phyloP scores from a whole-genome alignment of 225 moss, liverwort and hornwort genomes.

The Climacium dendroides region DNA sequence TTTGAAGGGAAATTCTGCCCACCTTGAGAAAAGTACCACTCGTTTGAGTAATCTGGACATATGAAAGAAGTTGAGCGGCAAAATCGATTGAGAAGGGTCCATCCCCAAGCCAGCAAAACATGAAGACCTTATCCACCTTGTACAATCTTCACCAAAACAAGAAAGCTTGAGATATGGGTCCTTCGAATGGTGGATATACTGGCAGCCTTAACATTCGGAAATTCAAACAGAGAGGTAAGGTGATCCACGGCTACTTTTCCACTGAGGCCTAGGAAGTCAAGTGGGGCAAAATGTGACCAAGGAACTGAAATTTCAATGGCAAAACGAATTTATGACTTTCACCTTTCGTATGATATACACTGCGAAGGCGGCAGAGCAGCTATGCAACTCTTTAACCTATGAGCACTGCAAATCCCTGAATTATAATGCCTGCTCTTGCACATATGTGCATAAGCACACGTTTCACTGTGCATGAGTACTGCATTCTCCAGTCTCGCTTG shows the following conservation, averaged over 20 bases:
- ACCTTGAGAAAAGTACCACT: constrained; percentile 8
- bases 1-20: background rate
- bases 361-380: constrained; percentile 12
- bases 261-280: background rate
- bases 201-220: background rate
- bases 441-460: background rate
- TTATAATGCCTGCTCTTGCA: constrained; percentile 13
- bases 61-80: constrained; percentile 14
- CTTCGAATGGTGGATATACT: background rate
- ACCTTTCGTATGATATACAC: constrained; percentile 21
- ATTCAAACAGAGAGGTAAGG: background rate
- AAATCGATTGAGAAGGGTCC: constrained; percentile 33
- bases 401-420: constrained; percentile 20
- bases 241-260: background rate
- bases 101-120: constrained; percentile 35
- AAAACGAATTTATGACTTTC: background rate
- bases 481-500: constrained; percentile 11
- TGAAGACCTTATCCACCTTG: constrained; percentile 26
- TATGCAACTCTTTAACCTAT: constrained; percentile 30
- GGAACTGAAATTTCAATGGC: background rate
- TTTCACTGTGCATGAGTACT: constrained; percentile 2
- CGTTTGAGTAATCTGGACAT: background rate
- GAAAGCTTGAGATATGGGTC: background rate
- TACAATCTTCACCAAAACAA: constrained; percentile 11
- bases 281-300: background rate